Evolutionary conservation across 1,139 yeast species (phyloP).

Genomic region (Yamadazyma dendronema): DNA sequence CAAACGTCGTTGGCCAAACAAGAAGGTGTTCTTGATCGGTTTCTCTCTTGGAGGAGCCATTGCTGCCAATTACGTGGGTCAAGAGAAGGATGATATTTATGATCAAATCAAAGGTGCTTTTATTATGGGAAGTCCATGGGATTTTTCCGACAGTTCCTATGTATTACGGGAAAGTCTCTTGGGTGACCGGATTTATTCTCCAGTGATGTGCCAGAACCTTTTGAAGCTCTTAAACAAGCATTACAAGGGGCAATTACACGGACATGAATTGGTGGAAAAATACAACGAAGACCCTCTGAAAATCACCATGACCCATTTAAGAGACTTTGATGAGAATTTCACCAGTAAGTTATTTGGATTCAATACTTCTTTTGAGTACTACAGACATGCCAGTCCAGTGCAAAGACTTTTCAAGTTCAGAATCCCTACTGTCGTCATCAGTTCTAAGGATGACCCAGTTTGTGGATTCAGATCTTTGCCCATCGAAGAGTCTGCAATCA

Average conservation of each 20-base stretch:
- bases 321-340: slow-evolving; percentile 51
- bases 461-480: slow-evolving; percentile 60
- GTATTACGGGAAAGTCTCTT: slow-evolving; percentile 39
- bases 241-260: slow-evolving; percentile 30
- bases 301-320: slow-evolving; percentile 31
- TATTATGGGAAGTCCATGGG: slow-evolving; percentile 58
- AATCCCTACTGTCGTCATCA: slow-evolving; percentile 51
- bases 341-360: slow-evolving; percentile 57
- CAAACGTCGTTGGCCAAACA: slow-evolving; percentile 46
- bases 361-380: slow-evolving; percentile 52
- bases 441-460: slow-evolving; percentile 57
- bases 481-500: slow-evolving; percentile 51
- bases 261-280: slow-evolving; percentile 26
- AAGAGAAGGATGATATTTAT: slow-evolving; percentile 38
- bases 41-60: slow-evolving; percentile 61
- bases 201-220: slow-evolving; percentile 52
- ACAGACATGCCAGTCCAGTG: slow-evolving; percentile 51
- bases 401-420: slow-evolving; percentile 49
- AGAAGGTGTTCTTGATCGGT: slow-evolving; percentile 51
- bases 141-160: slow-evolving; percentile 46
- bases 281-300: slow-evolving; percentile 32
- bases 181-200: slow-evolving; percentile 51
- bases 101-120: slow-evolving; percentile 47
- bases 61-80: slow-evolving; percentile 54
- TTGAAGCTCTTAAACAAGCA: slow-evolving; percentile 45